phyloP scores from a whole-genome alignment of 805 yeast genomes.

The Ogataea methanolica region DNA sequence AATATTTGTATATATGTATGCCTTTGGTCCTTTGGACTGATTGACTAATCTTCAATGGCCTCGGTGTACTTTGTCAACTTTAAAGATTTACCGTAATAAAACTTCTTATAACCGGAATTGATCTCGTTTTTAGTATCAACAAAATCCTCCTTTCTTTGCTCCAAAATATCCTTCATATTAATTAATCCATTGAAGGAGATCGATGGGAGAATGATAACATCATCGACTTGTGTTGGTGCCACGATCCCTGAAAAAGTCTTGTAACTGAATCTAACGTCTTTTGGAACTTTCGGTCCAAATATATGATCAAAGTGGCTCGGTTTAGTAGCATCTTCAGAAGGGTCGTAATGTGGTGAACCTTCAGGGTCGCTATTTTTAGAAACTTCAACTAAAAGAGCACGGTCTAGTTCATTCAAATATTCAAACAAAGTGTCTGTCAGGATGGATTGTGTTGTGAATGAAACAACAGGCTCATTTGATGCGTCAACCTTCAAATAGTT shows the following conservation, averaged over 20 bases:
- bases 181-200: slow-evolving; percentile 15
- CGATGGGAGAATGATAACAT: slow-evolving; percentile 13
- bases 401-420: slow-evolving; percentile 13
- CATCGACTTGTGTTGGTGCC: slow-evolving; percentile 16
- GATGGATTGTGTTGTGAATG: slow-evolving; percentile 19
- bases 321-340: not conserved
- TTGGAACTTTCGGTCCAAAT: slow-evolving; percentile 12
- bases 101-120: slow-evolving; percentile 9
- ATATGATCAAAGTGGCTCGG: not conserved
- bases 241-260: slow-evolving; percentile 11
- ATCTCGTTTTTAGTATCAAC: slow-evolving; percentile 5
- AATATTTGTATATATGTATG: no score
- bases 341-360: slow-evolving; percentile 4
- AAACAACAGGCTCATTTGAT: slow-evolving; percentile 13
- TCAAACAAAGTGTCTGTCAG: slow-evolving; percentile 21
- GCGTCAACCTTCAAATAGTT: slow-evolving; percentile 9
- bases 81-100: slow-evolving; percentile 25
- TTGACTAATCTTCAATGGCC: not conserved
- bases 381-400: slow-evolving; percentile 4
- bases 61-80: slow-evolving; percentile 10
- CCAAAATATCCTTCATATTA: not conserved
- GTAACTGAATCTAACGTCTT: slow-evolving; percentile 10
- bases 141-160: not conserved
- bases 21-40: no score
- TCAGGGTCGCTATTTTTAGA: slow-evolving; percentile 1